Evolutionary conservation across 1,284 basidiomycete species (phyloP).

Genomic region (Heimioporus retisporus): DNA sequence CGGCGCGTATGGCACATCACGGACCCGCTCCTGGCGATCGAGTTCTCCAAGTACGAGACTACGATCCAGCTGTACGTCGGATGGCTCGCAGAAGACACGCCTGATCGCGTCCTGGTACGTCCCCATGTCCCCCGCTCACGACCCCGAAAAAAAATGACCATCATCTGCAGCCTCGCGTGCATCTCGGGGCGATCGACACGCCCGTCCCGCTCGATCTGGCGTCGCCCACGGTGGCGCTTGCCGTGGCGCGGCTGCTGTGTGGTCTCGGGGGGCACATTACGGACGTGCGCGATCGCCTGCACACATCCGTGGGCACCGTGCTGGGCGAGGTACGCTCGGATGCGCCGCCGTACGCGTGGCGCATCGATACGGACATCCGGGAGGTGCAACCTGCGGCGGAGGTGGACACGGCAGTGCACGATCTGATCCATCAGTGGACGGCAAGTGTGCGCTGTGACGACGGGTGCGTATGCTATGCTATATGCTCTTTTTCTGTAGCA

Average conservation of each 20-base stretch:
- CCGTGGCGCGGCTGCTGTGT: slow-evolving; percentile 6
- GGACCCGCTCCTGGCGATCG: slow-evolving; percentile 10
- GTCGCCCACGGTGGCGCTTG: slow-evolving; percentile 12
- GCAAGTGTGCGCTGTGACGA: too few species aligned
- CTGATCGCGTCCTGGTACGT: slow-evolving; percentile 3
- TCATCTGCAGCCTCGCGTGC: slow-evolving; percentile 12
- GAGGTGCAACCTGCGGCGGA: too few species aligned
- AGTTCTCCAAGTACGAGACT: slow-evolving; percentile 20
- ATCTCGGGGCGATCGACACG: slow-evolving; percentile 14
- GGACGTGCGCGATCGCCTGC: too few species aligned
- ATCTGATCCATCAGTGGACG: too few species aligned
- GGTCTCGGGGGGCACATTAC: slow-evolving; percentile 2
- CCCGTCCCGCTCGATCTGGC: slow-evolving; percentile 14
- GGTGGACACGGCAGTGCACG: too few species aligned
- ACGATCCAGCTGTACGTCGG: slow-evolving; percentile 8
- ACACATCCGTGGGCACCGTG: slow-evolving; percentile 3
- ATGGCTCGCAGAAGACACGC: slow-evolving; percentile 9
- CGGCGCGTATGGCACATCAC: slow-evolving; percentile 17
- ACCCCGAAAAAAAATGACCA: background rate
- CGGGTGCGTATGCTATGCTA: too few species aligned
- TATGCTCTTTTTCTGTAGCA: too few species aligned
- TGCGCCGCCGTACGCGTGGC: too few species aligned
- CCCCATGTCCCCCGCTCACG: background rate
- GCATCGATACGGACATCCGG: too few species aligned
- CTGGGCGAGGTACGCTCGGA: too few species aligned